These are phyloP conservation scores for Barbarea vulgaris DNA, from an alignment of 345 rosid genomes.

Conservation along the genomic window DNA sequence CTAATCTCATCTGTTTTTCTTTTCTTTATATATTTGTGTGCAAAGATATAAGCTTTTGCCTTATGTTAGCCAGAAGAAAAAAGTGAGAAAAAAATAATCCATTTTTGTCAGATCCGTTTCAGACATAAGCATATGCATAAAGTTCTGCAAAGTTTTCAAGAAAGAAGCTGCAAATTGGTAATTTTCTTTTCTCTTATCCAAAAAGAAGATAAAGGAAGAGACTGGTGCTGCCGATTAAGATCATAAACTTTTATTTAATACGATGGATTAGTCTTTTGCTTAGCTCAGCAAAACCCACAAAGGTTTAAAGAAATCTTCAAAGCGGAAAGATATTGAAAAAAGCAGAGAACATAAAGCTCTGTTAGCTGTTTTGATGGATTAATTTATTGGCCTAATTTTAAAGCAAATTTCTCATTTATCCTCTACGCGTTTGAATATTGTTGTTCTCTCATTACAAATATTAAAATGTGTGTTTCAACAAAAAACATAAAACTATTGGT, in stretches of 20 bases:
- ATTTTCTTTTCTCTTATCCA: conserved; percentile 27
- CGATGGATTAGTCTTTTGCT: conserved; percentile 32
- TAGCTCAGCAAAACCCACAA: conserved; percentile 45
- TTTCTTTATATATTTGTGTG: conserved; percentile 2
- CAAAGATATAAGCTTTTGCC: conserved; percentile 31
- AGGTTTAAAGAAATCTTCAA: conserved; percentile 26
- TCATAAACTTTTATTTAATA: conserved; percentile 15
- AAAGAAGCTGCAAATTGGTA: conserved; percentile 38
- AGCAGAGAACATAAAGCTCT: conserved; percentile 35
- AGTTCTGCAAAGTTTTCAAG: conserved; percentile 37
- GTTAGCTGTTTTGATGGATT: conserved; percentile 33
- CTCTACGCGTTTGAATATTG: conserved; percentile 34
- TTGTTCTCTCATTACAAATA: neutral
- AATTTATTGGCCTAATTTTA: conserved; percentile 21
- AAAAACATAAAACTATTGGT: neutral
- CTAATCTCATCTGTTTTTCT: conserved; percentile 29
- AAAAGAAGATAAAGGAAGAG: conserved; percentile 38
- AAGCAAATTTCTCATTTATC: conserved; percentile 29
- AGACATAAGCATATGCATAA: conserved; percentile 44
- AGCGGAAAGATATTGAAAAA: conserved; percentile 39
- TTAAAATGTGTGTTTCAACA: neutral
- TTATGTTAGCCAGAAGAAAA: conserved; percentile 1
- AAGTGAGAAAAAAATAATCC: conserved; percentile 10
- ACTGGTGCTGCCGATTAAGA: conserved; percentile 25
- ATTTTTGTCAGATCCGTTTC: conserved; percentile 41